phyloP scores from a whole-genome alignment of 225 moss, liverwort and hornwort species.

The Marchantia polymorpha region DNA sequence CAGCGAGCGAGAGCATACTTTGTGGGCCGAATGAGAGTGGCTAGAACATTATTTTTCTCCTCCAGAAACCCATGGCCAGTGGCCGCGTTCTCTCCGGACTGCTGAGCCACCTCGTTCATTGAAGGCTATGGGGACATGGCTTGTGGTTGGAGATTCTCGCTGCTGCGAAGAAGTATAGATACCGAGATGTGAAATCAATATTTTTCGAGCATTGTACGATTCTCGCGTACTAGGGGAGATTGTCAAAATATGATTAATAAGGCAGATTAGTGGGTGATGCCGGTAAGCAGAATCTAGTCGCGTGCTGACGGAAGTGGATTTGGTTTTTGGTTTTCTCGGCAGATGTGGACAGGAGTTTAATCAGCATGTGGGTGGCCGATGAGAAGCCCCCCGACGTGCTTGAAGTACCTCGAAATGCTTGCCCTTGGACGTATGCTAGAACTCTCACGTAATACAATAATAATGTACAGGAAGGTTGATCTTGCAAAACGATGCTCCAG shows the following conservation, averaged over 20 bases:
- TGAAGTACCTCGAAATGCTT: background rate
- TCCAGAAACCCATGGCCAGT: background rate
- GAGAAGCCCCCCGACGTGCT: background rate
- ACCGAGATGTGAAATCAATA: background rate
- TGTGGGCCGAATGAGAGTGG: background rate
- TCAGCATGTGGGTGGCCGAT: background rate
- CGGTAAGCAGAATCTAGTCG: background rate
- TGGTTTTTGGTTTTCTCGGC: background rate
- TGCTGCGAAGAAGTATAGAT: background rate
- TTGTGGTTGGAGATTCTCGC: background rate
- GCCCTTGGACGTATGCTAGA: background rate
- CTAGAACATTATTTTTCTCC: background rate
- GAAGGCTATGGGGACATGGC: background rate
- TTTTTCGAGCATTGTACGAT: background rate
- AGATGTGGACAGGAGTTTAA: background rate
- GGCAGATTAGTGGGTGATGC: background rate
- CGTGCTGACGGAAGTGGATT: conserved; percentile 4
- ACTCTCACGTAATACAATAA: background rate
- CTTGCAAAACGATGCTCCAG: background rate
- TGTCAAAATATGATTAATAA: background rate
- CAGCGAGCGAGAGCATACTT: background rate
- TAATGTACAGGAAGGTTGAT: background rate
- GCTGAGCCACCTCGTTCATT: background rate
- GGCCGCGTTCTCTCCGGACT: background rate
- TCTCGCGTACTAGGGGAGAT: background rate